phyloP scores from a whole-genome alignment of 176 grass and related monocot species.

The Guadua angustifolia region DNA sequence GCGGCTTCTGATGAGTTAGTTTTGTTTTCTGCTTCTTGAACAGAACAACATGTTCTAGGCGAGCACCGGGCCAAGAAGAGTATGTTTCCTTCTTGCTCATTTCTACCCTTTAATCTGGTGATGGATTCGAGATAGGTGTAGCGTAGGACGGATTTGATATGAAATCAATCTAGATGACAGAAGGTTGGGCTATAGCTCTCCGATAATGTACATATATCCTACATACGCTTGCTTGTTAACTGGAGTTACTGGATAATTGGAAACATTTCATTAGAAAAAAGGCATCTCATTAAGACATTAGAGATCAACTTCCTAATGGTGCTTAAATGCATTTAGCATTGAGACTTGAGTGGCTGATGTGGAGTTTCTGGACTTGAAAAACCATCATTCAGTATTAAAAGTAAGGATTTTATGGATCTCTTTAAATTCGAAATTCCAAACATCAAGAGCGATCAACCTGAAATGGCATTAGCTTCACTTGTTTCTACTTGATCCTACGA shows the following conservation, averaged over 20 bases:
- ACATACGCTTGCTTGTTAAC: background rate
- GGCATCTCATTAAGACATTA: background rate
- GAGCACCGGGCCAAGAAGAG: conserved; percentile 48
- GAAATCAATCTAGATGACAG: background rate
- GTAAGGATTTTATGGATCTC: background rate
- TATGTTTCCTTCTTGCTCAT: conserved; percentile 10
- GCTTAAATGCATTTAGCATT: background rate
- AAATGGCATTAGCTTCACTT: background rate
- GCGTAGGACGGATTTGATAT: background rate
- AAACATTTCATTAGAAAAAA: background rate
- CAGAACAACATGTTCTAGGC: conserved; percentile 50
- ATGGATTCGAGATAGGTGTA: background rate
- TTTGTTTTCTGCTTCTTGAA: background rate
- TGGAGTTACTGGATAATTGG: background rate
- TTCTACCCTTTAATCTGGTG: background rate
- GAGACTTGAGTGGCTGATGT: background rate
- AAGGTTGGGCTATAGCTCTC: background rate
- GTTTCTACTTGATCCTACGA: conserved; percentile 10
- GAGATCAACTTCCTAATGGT: background rate
- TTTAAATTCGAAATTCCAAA: background rate
- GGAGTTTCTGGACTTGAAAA: conserved; percentile 23
- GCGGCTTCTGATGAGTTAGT: conserved; percentile 29
- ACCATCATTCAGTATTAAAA: background rate
- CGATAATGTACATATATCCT: background rate
- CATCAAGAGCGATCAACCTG: background rate